phyloP scores from a whole-genome alignment of 2,329 filamentous ascomycete genomes.

The Knufia petricola region DNA sequence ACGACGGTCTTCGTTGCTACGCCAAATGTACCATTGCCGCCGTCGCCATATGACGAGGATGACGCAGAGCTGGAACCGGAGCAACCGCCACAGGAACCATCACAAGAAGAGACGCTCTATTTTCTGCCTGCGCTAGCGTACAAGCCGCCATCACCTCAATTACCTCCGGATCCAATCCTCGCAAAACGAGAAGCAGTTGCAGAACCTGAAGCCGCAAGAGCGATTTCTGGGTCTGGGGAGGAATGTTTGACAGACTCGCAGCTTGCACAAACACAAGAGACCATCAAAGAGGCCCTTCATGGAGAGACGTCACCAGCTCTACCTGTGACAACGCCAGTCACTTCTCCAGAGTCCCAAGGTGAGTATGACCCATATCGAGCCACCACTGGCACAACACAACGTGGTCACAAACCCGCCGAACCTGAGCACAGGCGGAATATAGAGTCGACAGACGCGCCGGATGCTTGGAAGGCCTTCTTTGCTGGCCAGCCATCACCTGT shows the following conservation, averaged over 20 bases:
- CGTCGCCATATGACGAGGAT: conserved; percentile 1
- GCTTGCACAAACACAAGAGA: too few relatives aligned
- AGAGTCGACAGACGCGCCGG: neutral
- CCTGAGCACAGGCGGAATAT: neutral
- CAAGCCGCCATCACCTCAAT: conserved; percentile 6
- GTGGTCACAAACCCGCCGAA: neutral
- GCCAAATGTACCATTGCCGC: conserved; percentile 5
- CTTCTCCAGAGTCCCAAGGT: too few relatives aligned
- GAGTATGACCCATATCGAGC: neutral
- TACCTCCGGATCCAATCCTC: neutral
- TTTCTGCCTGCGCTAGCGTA: conserved; percentile 7
- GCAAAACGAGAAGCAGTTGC: neutral
- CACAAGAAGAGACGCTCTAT: conserved; percentile 2
- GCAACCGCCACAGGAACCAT: neutral
- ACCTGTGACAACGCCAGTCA: neutral
- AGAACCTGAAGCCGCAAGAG: too few relatives aligned
- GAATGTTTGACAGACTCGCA: too few relatives aligned
- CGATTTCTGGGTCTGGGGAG: too few relatives aligned
- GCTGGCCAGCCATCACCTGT: conserved; percentile 2
- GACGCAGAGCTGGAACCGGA: neutral
- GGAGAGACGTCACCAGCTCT: neutral
- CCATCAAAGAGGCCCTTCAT: too few relatives aligned
- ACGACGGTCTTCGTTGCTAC: neutral
- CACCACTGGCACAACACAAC: neutral
- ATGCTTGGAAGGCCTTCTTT: conserved; percentile 6